Percentiles rank a stretch among this genome's conserved stretches.
These are phyloP conservation scores for Venturia asperata DNA, from an alignment of 2,329 filamentous ascomycete species.

Conservation along the genomic window DNA sequence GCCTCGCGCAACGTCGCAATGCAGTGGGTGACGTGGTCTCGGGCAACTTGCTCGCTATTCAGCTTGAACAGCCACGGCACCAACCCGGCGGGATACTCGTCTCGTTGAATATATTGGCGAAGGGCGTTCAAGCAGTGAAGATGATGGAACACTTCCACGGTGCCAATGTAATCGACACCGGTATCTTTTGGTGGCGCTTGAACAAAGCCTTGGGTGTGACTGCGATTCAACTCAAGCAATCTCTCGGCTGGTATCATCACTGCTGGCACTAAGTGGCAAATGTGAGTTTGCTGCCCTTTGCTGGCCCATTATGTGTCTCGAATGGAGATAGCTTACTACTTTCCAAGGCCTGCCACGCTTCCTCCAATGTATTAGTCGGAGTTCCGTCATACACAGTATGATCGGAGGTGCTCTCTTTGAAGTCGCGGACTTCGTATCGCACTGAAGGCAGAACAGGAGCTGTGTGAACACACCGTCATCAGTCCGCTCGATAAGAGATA, in stretches of 20 bases:
- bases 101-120: slow-evolving; percentile 19
- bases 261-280: not conserved
- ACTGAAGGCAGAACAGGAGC: not conserved
- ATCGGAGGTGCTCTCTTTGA: not conserved
- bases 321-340: not conserved
- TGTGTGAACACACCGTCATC: not conserved
- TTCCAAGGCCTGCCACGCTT: not conserved
- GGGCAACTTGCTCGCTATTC: not conserved
- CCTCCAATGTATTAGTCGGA: not conserved
- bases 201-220: not conserved
- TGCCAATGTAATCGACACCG: slow-evolving; percentile 15
- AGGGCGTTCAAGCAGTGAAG: slow-evolving; percentile 21
- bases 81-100: not conserved
- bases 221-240: not conserved
- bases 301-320: not conserved
- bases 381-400: not conserved
- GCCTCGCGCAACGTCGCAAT: slow-evolving; percentile 20
- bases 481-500: not conserved
- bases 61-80: slow-evolving; percentile 10
- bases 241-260: not conserved
- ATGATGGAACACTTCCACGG: slow-evolving; percentile 21
- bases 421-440: not conserved
- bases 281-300: not conserved
- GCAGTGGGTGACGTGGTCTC: slow-evolving; percentile 21
- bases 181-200: not conserved